Base-by-base conservation (phyloP, 2,329 filamentous ascomycete genomes). In the Eurotiales sp. region DNA sequence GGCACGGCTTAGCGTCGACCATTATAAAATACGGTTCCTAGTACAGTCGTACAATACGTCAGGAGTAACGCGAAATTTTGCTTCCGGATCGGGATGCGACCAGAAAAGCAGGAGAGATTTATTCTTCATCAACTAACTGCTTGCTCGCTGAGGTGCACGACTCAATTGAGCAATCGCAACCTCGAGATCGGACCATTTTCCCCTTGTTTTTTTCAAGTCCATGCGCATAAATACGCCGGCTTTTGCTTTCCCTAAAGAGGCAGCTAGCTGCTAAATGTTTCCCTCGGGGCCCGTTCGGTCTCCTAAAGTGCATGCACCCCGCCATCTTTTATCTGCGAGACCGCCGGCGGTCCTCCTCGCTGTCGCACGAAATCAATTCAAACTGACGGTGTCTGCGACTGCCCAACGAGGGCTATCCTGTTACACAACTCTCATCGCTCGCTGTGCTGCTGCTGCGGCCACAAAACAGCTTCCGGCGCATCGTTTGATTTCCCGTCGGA, bases 181-280 rank as follows among this genome's bases (percentile, higher is more conserved):
- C 32, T 36, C 32, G 10, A 17, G 8, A 37, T 37, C 21, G 34
- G 15, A 27, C 5, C 5, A 27, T 27, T 27, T 27, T 10, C 5
- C 25, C 25, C 10, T n/a, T n/a, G n/a, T n/a, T n/a, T n/a, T n/a
- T n/a, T n/a, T n/a, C n/a, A n/a, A n/a, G n/a, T n/a, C n/a, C n/a
- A n/a, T 10, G 25, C 10, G 25, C 25, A 27, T 27, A 27, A 27
- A 27, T 21, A 17, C 3, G 34, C 11, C 15, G 7, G 34, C 29
- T 41, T 43, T 32, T 14, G 42, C 27, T 27, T 50, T 43, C 39
- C 47, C 17, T 36, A 50, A 50, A 50, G 47, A 50, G 47, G 47
- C 47, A 50, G 47, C 47, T 50, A 50, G n/a, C n/a, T n/a, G n/a
- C n/a, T n/a, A n/a, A n/a, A 50, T 50, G 47, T 50, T 50, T 50